Base-by-base conservation (phyloP, 2,329 filamentous ascomycete species). In the Neocucurbitaria cava region DNA sequence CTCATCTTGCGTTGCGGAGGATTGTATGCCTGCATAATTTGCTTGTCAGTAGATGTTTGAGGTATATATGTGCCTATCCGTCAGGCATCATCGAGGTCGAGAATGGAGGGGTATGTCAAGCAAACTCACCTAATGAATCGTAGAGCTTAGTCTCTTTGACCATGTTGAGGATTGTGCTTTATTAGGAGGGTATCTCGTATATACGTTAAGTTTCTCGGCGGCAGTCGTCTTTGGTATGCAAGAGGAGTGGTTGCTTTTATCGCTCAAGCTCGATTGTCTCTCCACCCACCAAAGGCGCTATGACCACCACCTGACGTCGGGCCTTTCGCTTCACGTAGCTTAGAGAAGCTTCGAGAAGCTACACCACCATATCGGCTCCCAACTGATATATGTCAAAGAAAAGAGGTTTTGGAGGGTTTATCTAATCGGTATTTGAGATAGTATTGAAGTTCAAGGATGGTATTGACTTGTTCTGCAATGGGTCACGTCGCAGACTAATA, bases 81-180 rank as follows among this genome's bases (percentile, higher is more conserved):
- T 54, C 46, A 53, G 47, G 45, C 58, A 51, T 43, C 33, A 41
- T 42, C 23, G 51, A 45, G 38, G 36, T 48, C 42, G 57, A 52
- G 30, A 53, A 49, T 50, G 41, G 52, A 49, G 68, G 70, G 69
- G 66, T 52, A 68, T 35, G 43, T 35, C 26, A 41, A 45, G 51
- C 48, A 56, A 58, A 69, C 76, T 46, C 73, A 77, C 76, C 82
- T 69, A 99, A 83, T 61, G 87, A 84, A 77, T 98, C 92, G 83
- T 99, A 99, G 61, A 98, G 88, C 79, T 96, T 96, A 48, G 90
- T 95, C 82, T 98, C 94, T 70, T 91, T 90, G 66, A 96, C 92
- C 94, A 98, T 97, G 65, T 67, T 86, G 77, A 66, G 50, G 28
- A 56, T 46, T 56, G 24, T 42, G 43, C 35, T 43, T 42, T 41